These are phyloP conservation scores for Suillus plorans DNA, from an alignment of 768 basidiomycete genomes.

Conservation along the genomic window DNA sequence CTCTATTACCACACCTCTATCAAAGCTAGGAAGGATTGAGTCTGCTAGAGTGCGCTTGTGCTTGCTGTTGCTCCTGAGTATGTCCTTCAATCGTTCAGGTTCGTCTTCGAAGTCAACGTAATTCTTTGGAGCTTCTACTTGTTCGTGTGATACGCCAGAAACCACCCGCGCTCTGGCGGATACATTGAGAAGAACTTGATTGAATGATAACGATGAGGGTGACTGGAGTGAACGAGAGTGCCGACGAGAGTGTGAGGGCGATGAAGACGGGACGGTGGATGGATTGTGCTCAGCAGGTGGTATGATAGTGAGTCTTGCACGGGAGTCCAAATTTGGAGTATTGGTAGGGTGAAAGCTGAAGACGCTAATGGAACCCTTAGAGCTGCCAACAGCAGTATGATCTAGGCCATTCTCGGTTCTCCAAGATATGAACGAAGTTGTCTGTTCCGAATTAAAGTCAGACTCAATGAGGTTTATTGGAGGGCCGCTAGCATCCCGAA, in stretches of 20 bases:
- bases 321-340: neutral
- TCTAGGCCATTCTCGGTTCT: neutral
- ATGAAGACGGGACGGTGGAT: conserved; percentile 17
- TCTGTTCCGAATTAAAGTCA: conserved; percentile 15
- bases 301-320: conserved; percentile 5
- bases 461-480: conserved; percentile 18
- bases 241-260: conserved; percentile 23
- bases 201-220: conserved; percentile 36
- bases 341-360: conserved; percentile 12
- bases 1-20: conserved; percentile 27
- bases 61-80: conserved; percentile 57
- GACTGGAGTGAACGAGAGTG: conserved; percentile 31
- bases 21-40: conserved; percentile 27
- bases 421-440: neutral
- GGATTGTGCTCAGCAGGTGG: conserved; percentile 9
- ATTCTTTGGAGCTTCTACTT: conserved; percentile 75
- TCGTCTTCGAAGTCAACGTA: conserved; percentile 84
- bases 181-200: conserved; percentile 49
- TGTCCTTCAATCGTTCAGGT: conserved; percentile 69
- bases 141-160: conserved; percentile 68
- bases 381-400: conserved; percentile 16
- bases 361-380: conserved; percentile 25
- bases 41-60: conserved; percentile 29
- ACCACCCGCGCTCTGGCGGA: conserved; percentile 62
- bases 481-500: neutral